Evolutionary conservation across 305 asterid genomes (phyloP), one percentile per base, ranked within the genome.

Genomic region (Solanum aculeatissimum): DNA sequence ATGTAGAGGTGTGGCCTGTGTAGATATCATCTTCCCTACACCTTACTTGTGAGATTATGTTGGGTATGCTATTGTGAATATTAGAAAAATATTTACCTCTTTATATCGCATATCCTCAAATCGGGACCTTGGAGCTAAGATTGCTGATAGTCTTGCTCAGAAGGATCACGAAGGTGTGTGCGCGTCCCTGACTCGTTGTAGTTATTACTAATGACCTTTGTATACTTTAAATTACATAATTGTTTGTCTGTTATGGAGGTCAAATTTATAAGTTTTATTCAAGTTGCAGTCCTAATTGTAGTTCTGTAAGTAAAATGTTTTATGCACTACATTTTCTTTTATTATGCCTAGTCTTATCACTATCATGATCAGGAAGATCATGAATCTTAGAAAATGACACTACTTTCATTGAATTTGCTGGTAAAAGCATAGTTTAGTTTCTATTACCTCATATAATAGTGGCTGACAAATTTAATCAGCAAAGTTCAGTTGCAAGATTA

Each of bases 121-220:
- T 89, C 91, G 92, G 85, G 98, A 94, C 91, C 99, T 97, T 84
- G 97, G 98, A 74, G 97, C 96, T 83, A 92, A 90, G 91, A 92
- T 92, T 82, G 89, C 90, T 68, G 97, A 97, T 83, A 47, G 93
- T 63, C 92, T 97, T 88, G 93, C 94, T 91, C 79, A 90, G 86
- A 93, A 90, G 87, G 98, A 95, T 85, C 97, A 94, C 84, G 87
- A 91, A 85, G 97, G 99, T 97, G 89, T 89, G 91, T 68, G 74
- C 53, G 49, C 45, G 70, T 60, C 51, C 69, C 60, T 86, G 78
- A 65, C 83, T 69, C 35, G 29, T 19, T 65, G 85, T 74, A 74
- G 83, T 12, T 74, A 51, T 16, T 86, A 60, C 45, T 83, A 51
- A 27, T 80, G 62, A 63, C 85, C 55, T 55, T 14, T 54, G 12